A percentile compares a stretch with the other conserved stretches of the same genome.
Evolutionary conservation across 805 yeast genomes (phyloP).

Genomic region (Nakazawaea populi): DNA sequence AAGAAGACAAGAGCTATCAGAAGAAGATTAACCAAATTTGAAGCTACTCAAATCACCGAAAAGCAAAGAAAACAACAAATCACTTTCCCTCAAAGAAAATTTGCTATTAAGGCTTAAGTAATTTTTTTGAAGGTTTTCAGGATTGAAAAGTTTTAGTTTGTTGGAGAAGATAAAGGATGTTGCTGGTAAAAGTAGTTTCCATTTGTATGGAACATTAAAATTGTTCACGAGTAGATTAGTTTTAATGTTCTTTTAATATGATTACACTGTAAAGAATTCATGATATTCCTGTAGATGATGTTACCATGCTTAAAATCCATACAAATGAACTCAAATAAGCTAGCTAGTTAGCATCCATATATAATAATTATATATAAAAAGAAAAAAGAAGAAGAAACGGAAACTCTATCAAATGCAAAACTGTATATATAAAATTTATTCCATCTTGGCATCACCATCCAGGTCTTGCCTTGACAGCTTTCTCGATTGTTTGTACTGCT

Average conservation of each 20-base stretch:
- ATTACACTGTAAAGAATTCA: neutral
- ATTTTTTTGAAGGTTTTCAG: too few relatives aligned
- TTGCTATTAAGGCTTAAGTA: conserved; percentile 94
- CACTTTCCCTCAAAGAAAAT: conserved; percentile 98
- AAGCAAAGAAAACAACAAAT: conserved; percentile 87
- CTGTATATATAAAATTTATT: too few relatives aligned
- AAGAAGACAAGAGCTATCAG: conserved; percentile 99
- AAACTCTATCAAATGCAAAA: too few relatives aligned
- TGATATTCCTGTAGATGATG: too few relatives aligned
- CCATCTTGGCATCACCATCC: conserved; percentile 11
- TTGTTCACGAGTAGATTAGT: neutral
- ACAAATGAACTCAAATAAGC: too few relatives aligned
- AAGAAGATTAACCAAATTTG: conserved; percentile 88
- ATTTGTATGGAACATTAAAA: neutral
- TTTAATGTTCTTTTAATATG: neutral
- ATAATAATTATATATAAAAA: too few relatives aligned
- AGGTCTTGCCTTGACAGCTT: conserved; percentile 20
- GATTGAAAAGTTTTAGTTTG: neutral
- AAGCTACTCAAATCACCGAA: conserved; percentile 75
- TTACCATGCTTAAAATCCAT: too few relatives aligned
- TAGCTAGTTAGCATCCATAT: too few relatives aligned
- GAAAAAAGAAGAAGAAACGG: too few relatives aligned
- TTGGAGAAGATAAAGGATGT: neutral
- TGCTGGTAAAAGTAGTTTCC: neutral
- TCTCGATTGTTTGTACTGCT: conserved; percentile 46